Percentiles rank a stretch among this genome's conserved stretches.
phyloP scores from a whole-genome alignment of 2,329 filamentous ascomycete genomes.

The Diaporthe nobilis region DNA sequence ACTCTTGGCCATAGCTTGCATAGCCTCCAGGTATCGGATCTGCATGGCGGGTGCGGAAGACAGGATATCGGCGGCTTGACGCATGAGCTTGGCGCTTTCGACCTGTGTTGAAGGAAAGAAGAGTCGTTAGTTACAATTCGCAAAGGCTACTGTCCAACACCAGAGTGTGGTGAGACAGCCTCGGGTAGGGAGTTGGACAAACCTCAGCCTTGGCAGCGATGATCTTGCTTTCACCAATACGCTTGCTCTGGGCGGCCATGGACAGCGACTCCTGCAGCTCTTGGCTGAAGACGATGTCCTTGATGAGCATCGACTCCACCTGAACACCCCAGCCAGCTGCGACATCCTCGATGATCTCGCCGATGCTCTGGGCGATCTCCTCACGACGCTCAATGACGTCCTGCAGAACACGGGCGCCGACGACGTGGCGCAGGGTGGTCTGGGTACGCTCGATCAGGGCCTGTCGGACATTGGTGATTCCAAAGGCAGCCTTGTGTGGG shows the following conservation, averaged over 20 bases:
- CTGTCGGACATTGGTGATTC: constrained; percentile 93
- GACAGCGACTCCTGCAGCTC: constrained; percentile 96
- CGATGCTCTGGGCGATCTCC: constrained; percentile 94
- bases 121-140: constrained; percentile 7
- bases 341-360: constrained; percentile 97
- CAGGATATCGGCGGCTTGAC: constrained; percentile 93
- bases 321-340: constrained; percentile 94
- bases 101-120: constrained; percentile 62
- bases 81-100: constrained; percentile 94
- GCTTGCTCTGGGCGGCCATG: constrained; percentile 99
- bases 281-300: constrained; percentile 97
- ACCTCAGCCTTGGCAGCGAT: constrained; percentile 94
- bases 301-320: constrained; percentile 99
- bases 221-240: constrained; percentile 98
- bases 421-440: constrained; percentile 96
- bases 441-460: constrained; percentile 98
- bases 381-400: constrained; percentile 99
- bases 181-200: constrained; percentile 32
- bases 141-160: neutral
- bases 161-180: too few species aligned
- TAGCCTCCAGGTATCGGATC: constrained; percentile 96
- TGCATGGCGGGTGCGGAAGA: constrained; percentile 96
- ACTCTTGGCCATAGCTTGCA: constrained; percentile 98
- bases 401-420: constrained; percentile 94
- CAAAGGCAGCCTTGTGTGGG: constrained; percentile 97